phyloP scores from a whole-genome alignment of 257 asterid species.

The Galeopsis tetrahit region DNA sequence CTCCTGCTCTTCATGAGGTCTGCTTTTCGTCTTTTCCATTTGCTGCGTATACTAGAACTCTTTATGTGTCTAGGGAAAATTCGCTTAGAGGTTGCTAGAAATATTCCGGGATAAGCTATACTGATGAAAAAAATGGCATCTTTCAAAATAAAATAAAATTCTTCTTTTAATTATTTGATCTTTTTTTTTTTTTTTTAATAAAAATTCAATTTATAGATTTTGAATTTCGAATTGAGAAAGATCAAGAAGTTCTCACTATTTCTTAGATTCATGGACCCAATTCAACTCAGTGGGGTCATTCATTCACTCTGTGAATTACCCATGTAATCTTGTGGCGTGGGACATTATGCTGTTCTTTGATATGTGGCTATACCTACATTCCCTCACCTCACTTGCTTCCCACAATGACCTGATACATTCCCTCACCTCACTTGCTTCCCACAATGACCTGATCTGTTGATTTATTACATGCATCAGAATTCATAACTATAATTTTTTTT shows the following conservation, averaged over 20 bases:
- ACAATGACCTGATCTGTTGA: not conserved
- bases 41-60: not conserved
- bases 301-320: slow-evolving; percentile 9
- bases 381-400: not conserved
- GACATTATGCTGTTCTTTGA: not conserved
- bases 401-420: not conserved
- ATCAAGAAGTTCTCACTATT: too few species aligned
- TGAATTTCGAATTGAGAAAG: too few species aligned
- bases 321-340: not conserved
- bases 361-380: not conserved
- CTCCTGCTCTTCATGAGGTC: slow-evolving; percentile 99
- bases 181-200: too few species aligned
- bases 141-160: too few species aligned
- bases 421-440: not conserved
- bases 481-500: not conserved
- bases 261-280: too few species aligned
- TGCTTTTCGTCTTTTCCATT: slow-evolving; percentile 42
- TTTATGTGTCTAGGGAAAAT: too few species aligned
- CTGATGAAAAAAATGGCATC: too few species aligned
- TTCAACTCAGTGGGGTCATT: too few species aligned
- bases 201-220: too few species aligned
- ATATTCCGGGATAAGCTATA: too few species aligned
- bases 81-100: too few species aligned
- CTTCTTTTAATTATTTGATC: too few species aligned
- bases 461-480: not conserved